phyloP scores from a whole-genome alignment of 768 basidiomycete genomes.

The Dacryopinax spathularia region DNA sequence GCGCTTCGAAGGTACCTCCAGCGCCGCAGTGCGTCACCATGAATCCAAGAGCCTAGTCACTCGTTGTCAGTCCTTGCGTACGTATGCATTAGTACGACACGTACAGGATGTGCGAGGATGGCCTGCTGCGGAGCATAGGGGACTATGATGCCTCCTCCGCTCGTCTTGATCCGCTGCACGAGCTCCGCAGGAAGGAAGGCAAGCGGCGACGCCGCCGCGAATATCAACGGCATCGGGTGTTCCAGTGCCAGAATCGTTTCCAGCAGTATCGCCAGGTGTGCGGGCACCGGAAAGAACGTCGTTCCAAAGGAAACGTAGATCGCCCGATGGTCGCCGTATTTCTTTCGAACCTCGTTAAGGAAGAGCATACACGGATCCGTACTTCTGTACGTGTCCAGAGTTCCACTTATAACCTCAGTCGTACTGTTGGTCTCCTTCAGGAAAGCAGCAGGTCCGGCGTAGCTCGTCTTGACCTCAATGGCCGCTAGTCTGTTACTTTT shows the following conservation, averaged over 20 bases:
- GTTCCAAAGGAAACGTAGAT: not conserved
- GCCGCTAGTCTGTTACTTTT: not conserved
- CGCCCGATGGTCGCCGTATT: not conserved
- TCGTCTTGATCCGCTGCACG: not conserved
- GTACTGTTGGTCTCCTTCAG: not conserved
- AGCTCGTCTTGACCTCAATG: not conserved
- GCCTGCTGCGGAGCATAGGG: not conserved
- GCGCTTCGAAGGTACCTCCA: not conserved
- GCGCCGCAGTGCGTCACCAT: conserved; percentile 1
- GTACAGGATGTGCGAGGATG: not conserved
- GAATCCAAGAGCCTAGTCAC: not conserved
- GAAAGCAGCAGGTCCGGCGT: not conserved
- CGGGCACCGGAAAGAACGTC: not conserved
- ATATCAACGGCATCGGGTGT: not conserved
- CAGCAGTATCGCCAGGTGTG: not conserved
- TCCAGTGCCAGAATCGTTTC: not conserved
- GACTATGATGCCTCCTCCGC: not conserved
- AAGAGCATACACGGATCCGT: not conserved
- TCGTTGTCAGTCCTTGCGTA: not conserved
- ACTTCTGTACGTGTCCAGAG: not conserved
- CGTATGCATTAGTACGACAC: not conserved
- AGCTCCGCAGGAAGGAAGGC: not conserved
- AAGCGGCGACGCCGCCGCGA: not conserved
- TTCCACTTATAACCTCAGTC: not conserved
- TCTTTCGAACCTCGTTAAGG: not conserved